These are phyloP conservation scores for Fusarium pininemorale DNA, from an alignment of 2,329 filamentous ascomycete species.

Conservation along the genomic window DNA sequence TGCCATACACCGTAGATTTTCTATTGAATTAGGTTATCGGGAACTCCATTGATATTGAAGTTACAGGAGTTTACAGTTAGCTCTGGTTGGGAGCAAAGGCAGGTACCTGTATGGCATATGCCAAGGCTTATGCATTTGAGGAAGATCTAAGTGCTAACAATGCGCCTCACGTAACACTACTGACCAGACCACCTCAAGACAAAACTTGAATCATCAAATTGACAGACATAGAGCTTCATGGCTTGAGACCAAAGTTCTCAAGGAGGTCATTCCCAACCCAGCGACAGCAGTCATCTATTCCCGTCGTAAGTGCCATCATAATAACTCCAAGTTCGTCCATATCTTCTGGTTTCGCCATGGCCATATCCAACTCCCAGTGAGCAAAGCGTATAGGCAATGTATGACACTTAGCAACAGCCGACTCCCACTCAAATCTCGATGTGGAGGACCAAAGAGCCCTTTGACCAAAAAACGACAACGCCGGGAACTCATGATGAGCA, in stretches of 20 bases:
- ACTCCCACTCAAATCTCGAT: neutral
- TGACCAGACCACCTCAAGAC: too few species aligned
- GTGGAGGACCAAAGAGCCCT: neutral
- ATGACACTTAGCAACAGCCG: neutral
- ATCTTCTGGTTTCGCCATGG: neutral
- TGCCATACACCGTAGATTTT: neutral
- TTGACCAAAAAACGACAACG: neutral
- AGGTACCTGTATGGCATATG: neutral
- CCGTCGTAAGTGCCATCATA: neutral
- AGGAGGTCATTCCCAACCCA: neutral
- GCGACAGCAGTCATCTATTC: neutral
- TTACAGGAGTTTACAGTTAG: neutral
- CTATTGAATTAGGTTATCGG: accelerated
- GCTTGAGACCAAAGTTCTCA: neutral
- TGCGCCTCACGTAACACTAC: accelerated
- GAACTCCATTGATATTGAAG: accelerated
- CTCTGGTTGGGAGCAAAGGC: neutral
- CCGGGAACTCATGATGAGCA: neutral
- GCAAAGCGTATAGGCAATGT: neutral
- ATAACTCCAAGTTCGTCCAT: neutral
- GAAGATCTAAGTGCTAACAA: accelerated
- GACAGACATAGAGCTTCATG: accelerated
- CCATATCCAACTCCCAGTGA: neutral
- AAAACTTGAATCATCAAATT: accelerated
- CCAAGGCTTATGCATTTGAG: too few species aligned